A percentile compares a stretch with the other conserved stretches of the same genome.
phyloP scores from a whole-genome alignment of 1,284 basidiomycete species.

The Athelia psychrophila region DNA sequence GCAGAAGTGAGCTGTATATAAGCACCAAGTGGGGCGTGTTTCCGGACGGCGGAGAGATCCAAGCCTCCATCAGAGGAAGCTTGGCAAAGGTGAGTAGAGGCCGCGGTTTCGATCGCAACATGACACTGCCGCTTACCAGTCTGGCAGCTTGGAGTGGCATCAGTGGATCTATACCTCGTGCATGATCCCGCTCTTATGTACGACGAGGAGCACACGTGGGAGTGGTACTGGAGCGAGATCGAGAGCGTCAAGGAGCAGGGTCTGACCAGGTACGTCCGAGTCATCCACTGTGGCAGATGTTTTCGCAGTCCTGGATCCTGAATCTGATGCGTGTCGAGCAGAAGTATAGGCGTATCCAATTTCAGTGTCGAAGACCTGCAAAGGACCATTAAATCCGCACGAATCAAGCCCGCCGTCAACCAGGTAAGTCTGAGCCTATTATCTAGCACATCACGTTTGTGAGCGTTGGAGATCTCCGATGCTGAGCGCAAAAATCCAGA shows the following conservation, averaged over 20 bases:
- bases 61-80: constrained; percentile 9
- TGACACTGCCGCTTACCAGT: not conserved
- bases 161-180: constrained; percentile 55
- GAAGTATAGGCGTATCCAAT: constrained; percentile 64
- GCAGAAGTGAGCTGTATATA: constrained; percentile 31
- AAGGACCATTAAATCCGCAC: constrained; percentile 42
- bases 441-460: too few species aligned
- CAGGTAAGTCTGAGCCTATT: constrained; percentile 64
- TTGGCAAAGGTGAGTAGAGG: not conserved
- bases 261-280: constrained; percentile 32
- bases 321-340: constrained; percentile 5
- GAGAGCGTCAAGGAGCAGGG: constrained; percentile 48
- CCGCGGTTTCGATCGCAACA: not conserved
- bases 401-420: constrained; percentile 69
- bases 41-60: constrained; percentile 1
- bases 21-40: constrained; percentile 37
- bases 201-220: constrained; percentile 33
- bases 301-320: not conserved
- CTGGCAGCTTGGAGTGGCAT: constrained; percentile 45
- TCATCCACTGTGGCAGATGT: not conserved
- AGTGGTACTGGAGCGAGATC: constrained; percentile 48
- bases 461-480: not conserved
- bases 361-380: constrained; percentile 49
- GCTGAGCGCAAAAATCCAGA: constrained; percentile 30
- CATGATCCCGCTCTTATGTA: constrained; percentile 38